Conservation (phyloP, 495 filamentous ascomycete species). For the Oleoguttula mirabilis region DNA sequence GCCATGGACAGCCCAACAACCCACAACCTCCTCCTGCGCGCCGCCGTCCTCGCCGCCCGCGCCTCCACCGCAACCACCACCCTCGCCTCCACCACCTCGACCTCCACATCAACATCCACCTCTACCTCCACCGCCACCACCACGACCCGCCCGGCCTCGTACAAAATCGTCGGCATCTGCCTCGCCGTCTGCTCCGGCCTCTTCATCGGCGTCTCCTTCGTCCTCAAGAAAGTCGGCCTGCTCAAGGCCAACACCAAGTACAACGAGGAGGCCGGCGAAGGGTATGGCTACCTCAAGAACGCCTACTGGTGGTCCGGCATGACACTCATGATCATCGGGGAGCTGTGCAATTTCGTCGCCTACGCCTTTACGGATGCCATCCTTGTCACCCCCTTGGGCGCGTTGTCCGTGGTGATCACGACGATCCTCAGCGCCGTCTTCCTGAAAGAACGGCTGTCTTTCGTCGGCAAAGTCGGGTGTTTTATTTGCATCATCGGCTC, state of each 20-base stretch:
- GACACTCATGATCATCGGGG: conserved; percentile 93
- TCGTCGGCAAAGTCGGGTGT: conserved; percentile 92
- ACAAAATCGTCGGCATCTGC: conserved; percentile 79
- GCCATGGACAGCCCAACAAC: too few relatives aligned
- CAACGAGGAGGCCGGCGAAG: conserved; percentile 89
- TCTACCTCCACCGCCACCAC: conserved; percentile 21
- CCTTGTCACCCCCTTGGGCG: conserved; percentile 85
- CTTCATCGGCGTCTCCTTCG: conserved; percentile 93
- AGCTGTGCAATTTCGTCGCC: conserved; percentile 94
- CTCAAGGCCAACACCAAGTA: conserved; percentile 92
- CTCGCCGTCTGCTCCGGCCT: conserved; percentile 79
- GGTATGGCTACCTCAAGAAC: conserved; percentile 97
- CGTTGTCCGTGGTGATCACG: conserved; percentile 89
- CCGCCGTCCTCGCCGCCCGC: conserved; percentile 8
- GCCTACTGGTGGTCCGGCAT: conserved; percentile 91
- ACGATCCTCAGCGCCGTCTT: conserved; percentile 91
- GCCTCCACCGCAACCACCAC: conserved; percentile 6
- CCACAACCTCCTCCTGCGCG: too few relatives aligned
- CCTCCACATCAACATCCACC: conserved; percentile 20
- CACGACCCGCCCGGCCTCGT: conserved; percentile 42
- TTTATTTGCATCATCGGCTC: conserved; percentile 91
- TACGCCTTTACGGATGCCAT: conserved; percentile 98
- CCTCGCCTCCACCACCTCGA: not conserved
- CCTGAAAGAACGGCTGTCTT: conserved; percentile 86
- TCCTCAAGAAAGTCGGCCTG: conserved; percentile 85